Conservation (phyloP, 306 rosid species). For the Ziziphus jujuba region DNA sequence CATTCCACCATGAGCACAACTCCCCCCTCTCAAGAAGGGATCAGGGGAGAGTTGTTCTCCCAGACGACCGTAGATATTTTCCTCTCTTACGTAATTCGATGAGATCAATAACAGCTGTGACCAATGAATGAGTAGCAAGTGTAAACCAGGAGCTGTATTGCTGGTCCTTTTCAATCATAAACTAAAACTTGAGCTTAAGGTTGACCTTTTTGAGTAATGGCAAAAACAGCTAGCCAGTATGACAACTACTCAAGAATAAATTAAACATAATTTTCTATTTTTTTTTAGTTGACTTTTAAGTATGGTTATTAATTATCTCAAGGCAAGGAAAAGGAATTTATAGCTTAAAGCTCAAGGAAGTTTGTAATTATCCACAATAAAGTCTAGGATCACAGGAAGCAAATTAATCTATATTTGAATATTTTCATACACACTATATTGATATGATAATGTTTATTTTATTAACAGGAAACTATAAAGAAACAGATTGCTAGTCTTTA, state of each 20-base stretch:
- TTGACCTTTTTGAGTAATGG: conserved; percentile 8
- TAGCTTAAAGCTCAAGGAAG: not conserved
- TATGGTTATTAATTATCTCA: not conserved
- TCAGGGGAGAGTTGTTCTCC: too few relatives aligned
- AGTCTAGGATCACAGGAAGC: not conserved
- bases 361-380: conserved; percentile 2
- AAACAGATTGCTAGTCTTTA: conserved; percentile 28
- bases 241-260: not conserved
- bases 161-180: not conserved
- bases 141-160: not conserved
- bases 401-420: too few relatives aligned
- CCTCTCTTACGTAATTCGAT: not conserved
- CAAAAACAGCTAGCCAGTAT: not conserved
- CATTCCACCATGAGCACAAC: too few relatives aligned
- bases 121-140: conserved; percentile 5
- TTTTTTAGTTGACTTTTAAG: conserved; percentile 13
- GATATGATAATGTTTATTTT: not conserved
- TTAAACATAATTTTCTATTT: conserved; percentile 9
- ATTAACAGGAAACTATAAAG: conserved; percentile 23
- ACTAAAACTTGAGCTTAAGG: conserved; percentile 6
- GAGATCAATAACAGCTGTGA: not conserved
- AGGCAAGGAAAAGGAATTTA: not conserved
- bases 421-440: too few relatives aligned
- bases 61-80: too few relatives aligned
- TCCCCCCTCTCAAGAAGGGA: too few relatives aligned